phyloP scores from a whole-genome alignment of 495 filamentous ascomycete species.

The Tuber calosporum region DNA sequence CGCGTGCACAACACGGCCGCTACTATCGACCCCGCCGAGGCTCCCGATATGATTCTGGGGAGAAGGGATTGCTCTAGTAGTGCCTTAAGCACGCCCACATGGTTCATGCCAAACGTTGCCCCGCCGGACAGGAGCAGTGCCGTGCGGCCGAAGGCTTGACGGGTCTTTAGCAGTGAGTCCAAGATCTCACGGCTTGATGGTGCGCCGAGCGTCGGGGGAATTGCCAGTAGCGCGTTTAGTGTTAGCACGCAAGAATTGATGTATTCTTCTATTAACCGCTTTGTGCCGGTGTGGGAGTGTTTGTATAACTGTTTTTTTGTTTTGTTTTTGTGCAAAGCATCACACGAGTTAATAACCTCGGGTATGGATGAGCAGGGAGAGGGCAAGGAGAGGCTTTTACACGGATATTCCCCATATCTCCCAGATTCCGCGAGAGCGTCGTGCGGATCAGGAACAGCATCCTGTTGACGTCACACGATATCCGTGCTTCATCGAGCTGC shows the following conservation, averaged over 20 bases:
- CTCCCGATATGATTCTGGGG: constrained; percentile 86
- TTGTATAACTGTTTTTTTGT: constrained; percentile 57
- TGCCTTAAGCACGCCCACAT: constrained; percentile 87
- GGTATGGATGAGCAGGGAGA: not conserved
- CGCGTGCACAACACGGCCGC: constrained; percentile 76
- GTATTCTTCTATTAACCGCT: constrained; percentile 76
- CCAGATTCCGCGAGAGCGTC: constrained; percentile 68
- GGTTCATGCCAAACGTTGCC: constrained; percentile 91
- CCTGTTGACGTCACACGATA: constrained; percentile 60
- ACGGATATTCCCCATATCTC: constrained; percentile 71
- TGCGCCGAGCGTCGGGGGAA: constrained; percentile 49
- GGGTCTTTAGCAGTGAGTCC: constrained; percentile 65
- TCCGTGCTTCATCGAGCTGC: constrained; percentile 68
- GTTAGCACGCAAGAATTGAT: constrained; percentile 69
- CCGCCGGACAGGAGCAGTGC: constrained; percentile 83
- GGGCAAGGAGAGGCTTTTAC: not conserved
- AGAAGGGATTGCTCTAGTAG: constrained; percentile 68
- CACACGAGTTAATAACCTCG: constrained; percentile 10
- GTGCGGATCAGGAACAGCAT: constrained; percentile 82
- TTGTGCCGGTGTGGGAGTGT: constrained; percentile 80
- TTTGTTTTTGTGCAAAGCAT: not conserved
- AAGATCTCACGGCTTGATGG: constrained; percentile 54
- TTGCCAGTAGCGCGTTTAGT: constrained; percentile 52
- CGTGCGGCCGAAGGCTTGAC: constrained; percentile 82
- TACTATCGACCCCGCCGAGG: constrained; percentile 91